These are phyloP conservation scores for Spathaspora sp. DNA, from an alignment of 805 yeast species.

Conservation along the genomic window DNA sequence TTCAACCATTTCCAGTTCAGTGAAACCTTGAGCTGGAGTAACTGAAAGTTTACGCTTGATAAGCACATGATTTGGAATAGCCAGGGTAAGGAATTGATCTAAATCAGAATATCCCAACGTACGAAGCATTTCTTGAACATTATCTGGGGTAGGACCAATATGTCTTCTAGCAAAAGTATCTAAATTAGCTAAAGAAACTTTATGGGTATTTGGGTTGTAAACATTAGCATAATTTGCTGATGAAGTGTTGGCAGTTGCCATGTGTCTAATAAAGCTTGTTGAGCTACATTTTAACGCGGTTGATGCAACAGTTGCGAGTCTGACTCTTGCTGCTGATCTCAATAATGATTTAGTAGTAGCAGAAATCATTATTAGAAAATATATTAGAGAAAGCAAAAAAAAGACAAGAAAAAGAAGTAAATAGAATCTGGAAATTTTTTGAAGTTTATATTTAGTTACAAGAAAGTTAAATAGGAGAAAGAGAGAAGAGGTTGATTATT, in stretches of 20 bases:
- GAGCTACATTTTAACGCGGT: not conserved
- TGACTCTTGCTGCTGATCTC: conserved; percentile 2
- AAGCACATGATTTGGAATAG: conserved; percentile 75
- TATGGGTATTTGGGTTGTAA: conserved; percentile 36
- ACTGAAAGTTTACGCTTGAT: conserved; percentile 64
- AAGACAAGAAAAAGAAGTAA: not conserved
- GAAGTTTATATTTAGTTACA: not conserved
- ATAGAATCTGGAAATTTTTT: not conserved
- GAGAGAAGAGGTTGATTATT: too few species aligned
- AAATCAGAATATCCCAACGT: conserved; percentile 64
- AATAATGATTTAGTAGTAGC: conserved; percentile 2
- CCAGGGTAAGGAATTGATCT: conserved; percentile 64
- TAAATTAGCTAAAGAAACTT: conserved; percentile 32
- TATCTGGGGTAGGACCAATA: conserved; percentile 70
- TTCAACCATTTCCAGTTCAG: conserved; percentile 77
- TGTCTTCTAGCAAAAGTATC: conserved; percentile 92
- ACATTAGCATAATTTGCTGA: conserved; percentile 48
- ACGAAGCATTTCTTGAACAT: conserved; percentile 63
- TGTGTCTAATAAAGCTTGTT: conserved; percentile 2
- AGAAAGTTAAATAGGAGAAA: not conserved
- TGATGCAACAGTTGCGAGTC: not conserved
- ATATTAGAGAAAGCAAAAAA: not conserved
- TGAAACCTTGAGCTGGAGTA: conserved; percentile 66
- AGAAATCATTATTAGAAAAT: conserved; percentile 2
- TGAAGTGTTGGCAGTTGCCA: conserved; percentile 38